These are phyloP conservation scores for Endocarpon pusillum DNA, from an alignment of 495 filamentous ascomycete species.

Conservation along the genomic window DNA sequence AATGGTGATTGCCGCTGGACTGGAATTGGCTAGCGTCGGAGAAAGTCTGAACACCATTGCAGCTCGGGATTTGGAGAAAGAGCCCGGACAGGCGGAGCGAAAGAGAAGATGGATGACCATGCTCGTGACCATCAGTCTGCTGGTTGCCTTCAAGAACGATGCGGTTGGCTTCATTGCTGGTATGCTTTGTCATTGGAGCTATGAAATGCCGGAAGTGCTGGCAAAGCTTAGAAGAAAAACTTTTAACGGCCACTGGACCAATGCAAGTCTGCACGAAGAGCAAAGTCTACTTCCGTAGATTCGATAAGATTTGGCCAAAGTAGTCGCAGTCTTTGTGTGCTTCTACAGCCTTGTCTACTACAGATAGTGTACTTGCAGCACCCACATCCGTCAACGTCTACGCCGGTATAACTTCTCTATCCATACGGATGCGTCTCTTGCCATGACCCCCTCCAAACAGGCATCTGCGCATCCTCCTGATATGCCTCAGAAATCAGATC, in stretches of 20 bases:
- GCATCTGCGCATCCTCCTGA: too few relatives aligned
- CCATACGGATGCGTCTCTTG: too few relatives aligned
- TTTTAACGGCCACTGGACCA: background rate
- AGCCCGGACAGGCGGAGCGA: conserved; percentile 29
- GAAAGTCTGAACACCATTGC: conserved; percentile 56
- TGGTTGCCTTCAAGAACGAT: conserved; percentile 80
- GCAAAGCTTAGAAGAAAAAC: conserved; percentile 13
- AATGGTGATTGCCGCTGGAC: conserved; percentile 74
- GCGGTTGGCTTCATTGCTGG: conserved; percentile 74
- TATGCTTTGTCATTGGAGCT: conserved; percentile 48
- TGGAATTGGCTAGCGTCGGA: conserved; percentile 73
- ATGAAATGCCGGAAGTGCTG: conserved; percentile 19
- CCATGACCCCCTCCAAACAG: too few relatives aligned
- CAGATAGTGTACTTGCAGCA: too few relatives aligned
- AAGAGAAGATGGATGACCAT: conserved; percentile 67
- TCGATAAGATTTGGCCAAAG: too few relatives aligned
- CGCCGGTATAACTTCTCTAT: too few relatives aligned
- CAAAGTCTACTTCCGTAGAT: too few relatives aligned
- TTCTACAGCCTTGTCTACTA: too few relatives aligned
- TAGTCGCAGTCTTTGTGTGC: too few relatives aligned
- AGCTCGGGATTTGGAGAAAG: conserved; percentile 39
- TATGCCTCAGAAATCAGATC: too few relatives aligned
- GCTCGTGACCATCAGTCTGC: conserved; percentile 64
- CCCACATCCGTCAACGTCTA: too few relatives aligned
- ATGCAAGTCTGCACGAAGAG: background rate